Conservation (phyloP, 495 filamentous ascomycete species). For the Bombardia bombarda region DNA sequence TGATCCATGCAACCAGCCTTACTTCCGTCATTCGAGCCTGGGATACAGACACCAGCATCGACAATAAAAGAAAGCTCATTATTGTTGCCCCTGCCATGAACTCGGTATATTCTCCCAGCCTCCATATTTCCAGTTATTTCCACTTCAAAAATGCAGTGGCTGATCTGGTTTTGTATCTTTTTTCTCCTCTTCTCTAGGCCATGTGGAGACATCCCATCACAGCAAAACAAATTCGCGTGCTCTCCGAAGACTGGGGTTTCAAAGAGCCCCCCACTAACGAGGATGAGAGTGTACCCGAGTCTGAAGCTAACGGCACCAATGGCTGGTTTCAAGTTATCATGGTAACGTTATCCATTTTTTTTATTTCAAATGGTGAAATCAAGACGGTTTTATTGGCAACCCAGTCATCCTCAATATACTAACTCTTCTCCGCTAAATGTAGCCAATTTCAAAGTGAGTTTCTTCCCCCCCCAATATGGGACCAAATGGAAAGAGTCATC, state of each 20-base stretch:
- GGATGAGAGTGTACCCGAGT: constrained; percentile 13
- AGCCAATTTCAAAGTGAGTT: constrained; percentile 24
- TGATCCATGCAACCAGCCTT: constrained; percentile 19
- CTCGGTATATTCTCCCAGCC: constrained; percentile 16
- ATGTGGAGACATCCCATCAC: constrained; percentile 90
- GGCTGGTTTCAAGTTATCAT: constrained; percentile 74
- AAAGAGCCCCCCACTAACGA: constrained; percentile 46
- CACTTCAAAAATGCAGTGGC: too few species aligned
- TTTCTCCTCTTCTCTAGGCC: constrained; percentile 29
- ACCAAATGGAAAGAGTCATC: too few species aligned
- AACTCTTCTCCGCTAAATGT: not conserved
- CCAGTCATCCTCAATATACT: too few species aligned
- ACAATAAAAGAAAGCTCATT: constrained; percentile 47
- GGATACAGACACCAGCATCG: constrained; percentile 64
- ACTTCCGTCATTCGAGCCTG: constrained; percentile 74
- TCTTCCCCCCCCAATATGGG: too few species aligned
- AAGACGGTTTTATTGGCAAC: too few species aligned
- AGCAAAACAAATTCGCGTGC: constrained; percentile 53
- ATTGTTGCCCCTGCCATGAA: constrained; percentile 46
- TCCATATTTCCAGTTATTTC: too few species aligned
- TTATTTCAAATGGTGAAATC: not conserved
- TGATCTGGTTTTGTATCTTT: too few species aligned
- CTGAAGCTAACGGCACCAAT: constrained; percentile 9
- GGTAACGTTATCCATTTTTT: constrained; percentile 15
- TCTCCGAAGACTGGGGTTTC: constrained; percentile 68